Base-by-base conservation (phyloP, 371 early-diverging fungal genomes). In the Mucor irregularis region DNA sequence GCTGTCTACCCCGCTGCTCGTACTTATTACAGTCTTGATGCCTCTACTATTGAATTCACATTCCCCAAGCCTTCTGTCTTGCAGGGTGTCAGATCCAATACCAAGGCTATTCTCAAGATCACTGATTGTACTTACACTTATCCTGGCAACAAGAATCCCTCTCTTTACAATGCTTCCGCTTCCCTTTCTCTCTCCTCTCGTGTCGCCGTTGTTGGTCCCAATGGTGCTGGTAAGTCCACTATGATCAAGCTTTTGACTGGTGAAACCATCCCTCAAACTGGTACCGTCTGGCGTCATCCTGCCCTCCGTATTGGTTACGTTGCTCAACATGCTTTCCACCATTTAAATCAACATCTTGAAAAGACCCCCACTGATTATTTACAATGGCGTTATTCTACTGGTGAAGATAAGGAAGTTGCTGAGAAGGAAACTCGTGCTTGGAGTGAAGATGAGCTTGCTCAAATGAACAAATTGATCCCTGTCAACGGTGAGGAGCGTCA, bases 321-420 rank as follows among this genome's bases (percentile, higher is more conserved):
- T 62, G 90, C 93, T 16, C 95, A 95, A 80, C 91, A 93, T 64
- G 90, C 90, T 52, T 90, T 91, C 89, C 88, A 91, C 69, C 90
- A 91, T 64, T 78, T 91, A 69, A 88, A 90, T 52, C 87, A 89
- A 67, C 92, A 91, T 62, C 64, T 89, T 50, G 90, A 90, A 56
- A 79, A 84, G 68, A 89, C 92, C 2, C 89, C 92, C 46, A 89
- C 88, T 69, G 84, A 87, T 46, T 91, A 91, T 61, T 73, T 91
- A 47, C 88, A 87, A 58, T 91, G 92, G 92, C 88, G 92, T 72
- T 91, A 88, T 66, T 80, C 83, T 44, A 77, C 78, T 17, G 92
- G 92, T 60, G 87, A 89, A 54, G 92, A 91, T 64, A 84, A 86
- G 53, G 92, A 91, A 71, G 81, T 89, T 13, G 71, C 86, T 24